Percentiles rank a stretch among this genome's conserved stretches.
These are phyloP conservation scores for Monilinia fructigena DNA, from an alignment of 2,329 filamentous ascomycete species.

Conservation along the genomic window DNA sequence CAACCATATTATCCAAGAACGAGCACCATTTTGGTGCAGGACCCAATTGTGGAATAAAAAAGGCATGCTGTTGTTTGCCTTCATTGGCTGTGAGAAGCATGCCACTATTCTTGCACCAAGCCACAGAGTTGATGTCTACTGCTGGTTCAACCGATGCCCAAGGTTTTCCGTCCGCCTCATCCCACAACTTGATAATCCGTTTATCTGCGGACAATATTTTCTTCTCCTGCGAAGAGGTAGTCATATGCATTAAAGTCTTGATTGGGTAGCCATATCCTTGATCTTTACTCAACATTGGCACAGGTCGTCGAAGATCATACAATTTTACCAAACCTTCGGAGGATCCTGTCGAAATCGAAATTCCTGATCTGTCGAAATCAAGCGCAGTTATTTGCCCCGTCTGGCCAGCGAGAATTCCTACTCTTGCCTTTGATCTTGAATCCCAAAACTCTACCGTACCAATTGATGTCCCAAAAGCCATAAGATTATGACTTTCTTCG, in stretches of 20 bases:
- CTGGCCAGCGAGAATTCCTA: conserved; percentile 70
- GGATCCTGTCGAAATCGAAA: conserved; percentile 84
- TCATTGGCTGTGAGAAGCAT: conserved; percentile 98
- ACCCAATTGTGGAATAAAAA: conserved; percentile 91
- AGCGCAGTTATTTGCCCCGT: conserved; percentile 80
- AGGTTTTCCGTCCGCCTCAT: conserved; percentile 74
- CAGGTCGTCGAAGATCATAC: conserved; percentile 86
- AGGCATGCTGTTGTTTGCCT: conserved; percentile 89
- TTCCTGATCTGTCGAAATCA: conserved; percentile 78
- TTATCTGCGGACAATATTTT: conserved; percentile 93
- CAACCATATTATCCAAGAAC: conserved; percentile 95
- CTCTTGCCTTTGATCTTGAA: conserved; percentile 75
- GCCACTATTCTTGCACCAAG: conserved; percentile 86
- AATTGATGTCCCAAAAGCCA: conserved; percentile 89
- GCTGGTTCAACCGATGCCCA: conserved; percentile 96
- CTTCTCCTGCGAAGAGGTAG: conserved; percentile 71
- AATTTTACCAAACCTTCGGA: conserved; percentile 84
- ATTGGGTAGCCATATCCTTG: conserved; percentile 95
- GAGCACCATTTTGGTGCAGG: conserved; percentile 94
- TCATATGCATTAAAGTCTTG: conserved; percentile 74
- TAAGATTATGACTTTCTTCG: conserved; percentile 82
- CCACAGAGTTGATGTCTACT: conserved; percentile 92
- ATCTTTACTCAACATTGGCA: conserved; percentile 84
- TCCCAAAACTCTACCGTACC: conserved; percentile 99
- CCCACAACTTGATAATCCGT: conserved; percentile 96